Conservation (phyloP, 1,139 yeast species). For the Candida sojae region DNA sequence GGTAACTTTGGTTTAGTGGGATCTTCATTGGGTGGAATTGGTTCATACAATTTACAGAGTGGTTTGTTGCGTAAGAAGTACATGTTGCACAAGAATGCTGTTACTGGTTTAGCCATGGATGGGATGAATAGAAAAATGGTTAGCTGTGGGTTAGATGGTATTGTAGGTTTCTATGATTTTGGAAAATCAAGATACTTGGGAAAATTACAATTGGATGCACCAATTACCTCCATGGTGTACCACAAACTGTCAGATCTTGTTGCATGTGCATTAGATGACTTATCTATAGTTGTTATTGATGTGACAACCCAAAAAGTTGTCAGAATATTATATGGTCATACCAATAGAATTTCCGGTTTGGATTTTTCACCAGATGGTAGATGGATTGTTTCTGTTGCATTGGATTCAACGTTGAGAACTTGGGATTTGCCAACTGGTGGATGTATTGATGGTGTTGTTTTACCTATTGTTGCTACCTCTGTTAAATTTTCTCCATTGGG, state of each 20-base stretch:
- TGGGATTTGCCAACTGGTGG: slow-evolving; percentile 99
- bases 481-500: slow-evolving; percentile 86
- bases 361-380: slow-evolving; percentile 96
- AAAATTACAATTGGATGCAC: slow-evolving; percentile 68
- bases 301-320: slow-evolving; percentile 78
- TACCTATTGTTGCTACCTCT: slow-evolving; percentile 77
- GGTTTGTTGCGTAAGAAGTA: slow-evolving; percentile 72
- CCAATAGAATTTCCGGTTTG: slow-evolving; percentile 82
- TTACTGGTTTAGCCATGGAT: slow-evolving; percentile 88
- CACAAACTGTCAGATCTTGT: slow-evolving; percentile 82
- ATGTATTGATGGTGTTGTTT: slow-evolving; percentile 87
- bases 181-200: slow-evolving; percentile 69
- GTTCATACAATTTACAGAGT: slow-evolving; percentile 87
- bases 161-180: slow-evolving; percentile 86
- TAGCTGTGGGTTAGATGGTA: slow-evolving; percentile 85
- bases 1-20: slow-evolving; percentile 96
- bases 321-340: slow-evolving; percentile 88
- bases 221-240: slow-evolving; percentile 74
- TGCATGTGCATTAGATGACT: slow-evolving; percentile 85
- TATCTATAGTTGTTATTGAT: slow-evolving; percentile 83
- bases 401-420: slow-evolving; percentile 88
- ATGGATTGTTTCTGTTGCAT: slow-evolving; percentile 84
- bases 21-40: slow-evolving; percentile 87
- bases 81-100: slow-evolving; percentile 72
- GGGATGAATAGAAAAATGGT: slow-evolving; percentile 89